A percentile compares a stretch with the other conserved stretches of the same genome.
Evolutionary conservation across 2,329 filamentous ascomycete genomes (phyloP).

Genomic region (Neophaeococcomyces aloes): DNA sequence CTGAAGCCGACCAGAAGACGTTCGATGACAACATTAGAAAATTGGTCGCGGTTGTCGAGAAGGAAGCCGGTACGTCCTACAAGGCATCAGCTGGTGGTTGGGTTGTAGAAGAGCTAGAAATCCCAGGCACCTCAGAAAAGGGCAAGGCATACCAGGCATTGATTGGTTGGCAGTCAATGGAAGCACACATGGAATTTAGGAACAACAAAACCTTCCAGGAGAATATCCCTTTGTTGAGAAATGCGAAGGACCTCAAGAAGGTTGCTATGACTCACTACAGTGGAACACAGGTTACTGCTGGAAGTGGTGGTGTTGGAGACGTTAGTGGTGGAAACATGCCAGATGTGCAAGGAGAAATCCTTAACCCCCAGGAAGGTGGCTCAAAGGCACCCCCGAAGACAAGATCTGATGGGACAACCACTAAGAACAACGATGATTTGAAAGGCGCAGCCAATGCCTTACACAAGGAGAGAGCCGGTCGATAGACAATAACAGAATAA

Average conservation of each 20-base stretch:
- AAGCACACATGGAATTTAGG: constrained; percentile 30
- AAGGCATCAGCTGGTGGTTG: constrained; percentile 19
- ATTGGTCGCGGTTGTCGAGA: constrained; percentile 11
- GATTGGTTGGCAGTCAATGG: constrained; percentile 32
- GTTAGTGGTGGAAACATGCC: neutral
- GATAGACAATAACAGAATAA: neutral
- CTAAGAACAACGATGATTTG: constrained; percentile 6
- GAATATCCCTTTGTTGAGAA: constrained; percentile 21
- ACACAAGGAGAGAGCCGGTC: neutral
- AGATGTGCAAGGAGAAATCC: neutral
- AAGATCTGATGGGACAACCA: neutral
- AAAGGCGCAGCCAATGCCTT: neutral
- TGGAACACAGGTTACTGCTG: neutral
- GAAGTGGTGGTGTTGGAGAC: neutral
- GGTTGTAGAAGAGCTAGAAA: constrained; percentile 23
- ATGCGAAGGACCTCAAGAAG: constrained; percentile 20
- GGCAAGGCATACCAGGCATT: constrained; percentile 23
- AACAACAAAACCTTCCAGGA: constrained; percentile 30
- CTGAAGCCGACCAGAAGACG: constrained; percentile 14
- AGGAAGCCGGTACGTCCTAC: constrained; percentile 16
- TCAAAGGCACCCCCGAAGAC: neutral
- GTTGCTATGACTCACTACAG: constrained; percentile 18
- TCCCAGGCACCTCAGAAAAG: constrained; percentile 23
- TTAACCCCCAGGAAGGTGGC: neutral
- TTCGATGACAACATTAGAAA: constrained; percentile 15